Evolutionary conservation across 345 rosid genomes (phyloP).

Genomic region (Clarkia xantiana): DNA sequence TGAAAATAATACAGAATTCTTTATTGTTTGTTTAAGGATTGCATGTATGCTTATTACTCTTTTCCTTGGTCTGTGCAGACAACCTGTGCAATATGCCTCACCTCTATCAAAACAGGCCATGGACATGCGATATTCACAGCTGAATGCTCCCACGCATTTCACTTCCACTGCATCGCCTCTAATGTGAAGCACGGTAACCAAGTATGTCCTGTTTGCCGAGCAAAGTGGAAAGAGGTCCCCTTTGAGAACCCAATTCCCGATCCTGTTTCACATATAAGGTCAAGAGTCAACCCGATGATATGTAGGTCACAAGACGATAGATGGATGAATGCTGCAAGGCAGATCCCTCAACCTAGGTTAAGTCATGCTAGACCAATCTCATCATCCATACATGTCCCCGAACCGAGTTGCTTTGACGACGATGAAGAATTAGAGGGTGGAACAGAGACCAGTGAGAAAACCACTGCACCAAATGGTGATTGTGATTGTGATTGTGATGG

Average conservation of each 20-base stretch:
- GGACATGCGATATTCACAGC: constrained; percentile 96
- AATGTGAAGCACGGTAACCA: constrained; percentile 88
- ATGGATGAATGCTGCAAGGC: constrained; percentile 41
- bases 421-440: constrained; percentile 54
- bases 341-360: constrained; percentile 33
- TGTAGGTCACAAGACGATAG: constrained; percentile 53
- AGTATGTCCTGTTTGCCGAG: constrained; percentile 85
- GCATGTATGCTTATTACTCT: constrained; percentile 1
- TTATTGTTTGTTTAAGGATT: no score
- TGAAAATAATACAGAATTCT: no score
- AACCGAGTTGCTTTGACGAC: constrained; percentile 63
- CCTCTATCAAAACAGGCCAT: constrained; percentile 58
- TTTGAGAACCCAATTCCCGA: constrained; percentile 39
- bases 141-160: constrained; percentile 95
- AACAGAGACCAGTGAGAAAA: constrained; percentile 18
- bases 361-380: constrained; percentile 34
- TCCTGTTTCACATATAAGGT: constrained; percentile 21
- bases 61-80: constrained; percentile 36
- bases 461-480: not conserved
- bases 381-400: constrained; percentile 31
- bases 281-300: constrained; percentile 20
- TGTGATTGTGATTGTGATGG: not conserved
- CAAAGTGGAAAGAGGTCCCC: constrained; percentile 87
- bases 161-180: constrained; percentile 87
- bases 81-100: constrained; percentile 80